Evolutionary conservation across 2,329 filamentous ascomycete genomes (phyloP), one percentile per base, ranked within the genome.

Genomic region (Fusarium lateritium): DNA sequence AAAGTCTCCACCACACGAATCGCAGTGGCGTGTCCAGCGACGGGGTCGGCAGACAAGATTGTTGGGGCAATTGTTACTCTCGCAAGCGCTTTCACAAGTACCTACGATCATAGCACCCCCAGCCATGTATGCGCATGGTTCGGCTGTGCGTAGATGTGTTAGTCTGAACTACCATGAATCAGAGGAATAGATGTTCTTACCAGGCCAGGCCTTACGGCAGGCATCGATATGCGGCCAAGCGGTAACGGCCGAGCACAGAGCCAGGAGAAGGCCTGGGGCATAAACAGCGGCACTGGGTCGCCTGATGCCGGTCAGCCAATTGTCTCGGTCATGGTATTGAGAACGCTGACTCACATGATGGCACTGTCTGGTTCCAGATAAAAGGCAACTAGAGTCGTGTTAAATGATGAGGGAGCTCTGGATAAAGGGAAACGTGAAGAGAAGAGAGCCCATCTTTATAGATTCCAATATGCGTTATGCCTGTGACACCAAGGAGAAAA

Each of bases 11-110:
- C 42, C 42, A 24, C 42, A 45, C 14, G 42, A 24, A 24, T 45
- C 42, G 22, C 42, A 45, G 24, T 45, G 42, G 42, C 42, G 42
- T 31, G 42, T 45, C 42, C 42, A 45, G 24, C 42, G 42, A 45
- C 42, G 42, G 17, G 42, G 42, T n/a, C 42, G 42, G 24, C 42
- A 45, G 42, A 45, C 22, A 17, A 45, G 42, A 26, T 28, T 45
- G 24, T 45, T 45, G 10, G 19, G 24, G 24, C 42, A 45, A 45
- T 45, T 28, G 22, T 24, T 24, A 21, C 22, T 45, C 14, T 45
- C 42, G 42, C 42, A 45, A 17, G 42, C 42, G 24, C 42, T 45
- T n/a, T 26, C 42, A 24, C 42, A 45, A 17, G 42, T 45, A 6
- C 42, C 42, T 26, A 45, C 24, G 42, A 45, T 24, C 19, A 45